Evolutionary conservation across 2,329 filamentous ascomycete species (phyloP).

Genomic region (Pseudopithomyces chartarum): DNA sequence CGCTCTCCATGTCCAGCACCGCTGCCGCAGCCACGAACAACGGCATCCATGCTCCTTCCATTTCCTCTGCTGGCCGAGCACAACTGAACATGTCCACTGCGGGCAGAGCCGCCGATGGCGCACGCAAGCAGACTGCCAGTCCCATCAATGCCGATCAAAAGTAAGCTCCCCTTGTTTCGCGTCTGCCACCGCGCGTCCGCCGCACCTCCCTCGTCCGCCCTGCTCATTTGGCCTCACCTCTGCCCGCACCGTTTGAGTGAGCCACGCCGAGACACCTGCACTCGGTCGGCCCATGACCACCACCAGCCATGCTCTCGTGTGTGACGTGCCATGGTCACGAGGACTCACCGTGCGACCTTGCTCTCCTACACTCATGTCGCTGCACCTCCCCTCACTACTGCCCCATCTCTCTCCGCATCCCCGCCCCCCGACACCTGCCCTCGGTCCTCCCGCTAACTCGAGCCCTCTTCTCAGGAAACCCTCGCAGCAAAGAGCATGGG

Average conservation of each 20-base stretch:
- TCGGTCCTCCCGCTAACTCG: conserved; percentile 32
- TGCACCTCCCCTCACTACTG: conserved; percentile 10
- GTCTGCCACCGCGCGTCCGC: neutral
- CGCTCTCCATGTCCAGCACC: conserved; percentile 38
- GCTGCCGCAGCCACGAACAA: conserved; percentile 33
- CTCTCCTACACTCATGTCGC: conserved; percentile 13
- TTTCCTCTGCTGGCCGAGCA: conserved; percentile 45
- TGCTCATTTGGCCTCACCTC: conserved; percentile 5
- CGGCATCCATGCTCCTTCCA: conserved; percentile 45
- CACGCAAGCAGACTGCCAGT: conserved; percentile 61
- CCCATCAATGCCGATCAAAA: conserved; percentile 60
- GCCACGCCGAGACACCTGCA: conserved; percentile 26
- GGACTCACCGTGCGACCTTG: conserved; percentile 37
- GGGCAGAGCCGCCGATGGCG: conserved; percentile 57
- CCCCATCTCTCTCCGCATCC: conserved; percentile 7
- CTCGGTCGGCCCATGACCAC: conserved; percentile 23
- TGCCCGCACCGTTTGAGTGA: conserved; percentile 4
- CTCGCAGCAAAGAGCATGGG: conserved; percentile 63
- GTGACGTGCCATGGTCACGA: conserved; percentile 44
- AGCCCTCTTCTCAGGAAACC: conserved; percentile 50
- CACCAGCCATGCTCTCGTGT: conserved; percentile 28
- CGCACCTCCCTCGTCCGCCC: neutral
- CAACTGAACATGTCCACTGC: conserved; percentile 57
- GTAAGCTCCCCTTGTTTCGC: conserved; percentile 47
- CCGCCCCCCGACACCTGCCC: conserved; percentile 6